Evolutionary conservation across 2,329 filamentous ascomycete species (phyloP), one percentile per base, ranked within the genome.

Genomic region (Hymenoscyphus occultus): DNA sequence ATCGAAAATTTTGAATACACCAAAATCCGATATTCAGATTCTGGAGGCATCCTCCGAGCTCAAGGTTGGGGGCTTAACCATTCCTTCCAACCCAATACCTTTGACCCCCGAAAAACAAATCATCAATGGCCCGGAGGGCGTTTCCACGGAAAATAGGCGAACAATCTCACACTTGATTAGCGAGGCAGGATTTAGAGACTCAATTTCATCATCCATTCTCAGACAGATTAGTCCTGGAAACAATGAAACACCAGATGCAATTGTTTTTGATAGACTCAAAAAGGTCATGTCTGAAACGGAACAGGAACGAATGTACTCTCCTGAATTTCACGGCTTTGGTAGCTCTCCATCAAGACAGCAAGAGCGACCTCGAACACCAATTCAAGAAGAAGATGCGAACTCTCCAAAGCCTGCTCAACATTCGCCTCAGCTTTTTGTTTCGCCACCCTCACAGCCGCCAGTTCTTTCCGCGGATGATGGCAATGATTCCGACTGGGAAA

Each of bases 141-240:
- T 71, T 10, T 71, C 72, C 5, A 69, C 71, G 16, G 69, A 69
- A 32, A 66, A 69, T 9, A 77, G 67, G 22, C 74, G 76, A 54
- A 77, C 81, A 31, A 81, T 82, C 48, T 78, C 77, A 58, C 70
- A 77, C 54, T 73, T 83, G 59, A 83, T 83, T 51, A 77, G 76
- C 59, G 79, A 83, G 59, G 81, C 80, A 14, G 81, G 81, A 3
- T 83, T 82, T 70, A 76, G 80, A 42, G 80, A 80, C 28, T 77
- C 77, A 19, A 70, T 83, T 56, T 77, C 80, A 60, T 78, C 79
- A 3, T 77, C 80, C 14, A 67, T 77, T 28, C 56, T 71, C 40
- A 72, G 67, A 58, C 66, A 72, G 32, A 65, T 71, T 54, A 68
- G 64, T 51, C 74, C 74, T 5, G 72, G 71, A 22, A 68, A 67